Evolutionary conservation across 176 grass and related monocot genomes (phyloP).

Genomic region (Neostapfia colusana): DNA sequence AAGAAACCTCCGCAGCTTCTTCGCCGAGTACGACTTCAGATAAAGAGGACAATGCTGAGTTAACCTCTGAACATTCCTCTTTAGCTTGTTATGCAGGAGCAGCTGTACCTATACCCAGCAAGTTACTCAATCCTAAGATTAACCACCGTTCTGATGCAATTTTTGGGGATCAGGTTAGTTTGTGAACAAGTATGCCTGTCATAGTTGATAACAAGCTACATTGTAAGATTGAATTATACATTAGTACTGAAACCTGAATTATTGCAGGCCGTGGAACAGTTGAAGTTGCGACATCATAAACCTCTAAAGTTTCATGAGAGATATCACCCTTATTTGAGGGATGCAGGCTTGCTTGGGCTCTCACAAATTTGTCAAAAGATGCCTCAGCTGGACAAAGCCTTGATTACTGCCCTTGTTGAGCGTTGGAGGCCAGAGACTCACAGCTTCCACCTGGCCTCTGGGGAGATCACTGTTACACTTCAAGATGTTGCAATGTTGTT

Average conservation of each 20-base stretch:
- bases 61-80: constrained; percentile 26
- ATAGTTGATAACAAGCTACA: constrained; percentile 21
- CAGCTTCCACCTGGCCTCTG: constrained; percentile 58
- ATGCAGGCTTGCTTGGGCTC: constrained; percentile 54
- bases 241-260: constrained; percentile 4
- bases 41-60: constrained; percentile 35
- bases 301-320: constrained; percentile 66
- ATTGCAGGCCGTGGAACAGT: constrained; percentile 54
- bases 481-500: constrained; percentile 62
- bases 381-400: constrained; percentile 60
- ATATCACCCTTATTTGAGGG: constrained; percentile 53
- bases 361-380: constrained; percentile 64
- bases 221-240: background rate
- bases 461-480: constrained; percentile 59
- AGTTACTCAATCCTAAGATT: constrained; percentile 58
- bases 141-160: constrained; percentile 59
- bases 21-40: constrained; percentile 50
- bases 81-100: constrained; percentile 30
- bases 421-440: constrained; percentile 66
- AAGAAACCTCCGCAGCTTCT: constrained; percentile 43
- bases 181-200: constrained; percentile 1
- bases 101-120: constrained; percentile 31
- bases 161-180: constrained; percentile 58
- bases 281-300: constrained; percentile 65
- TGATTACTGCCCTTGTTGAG: constrained; percentile 68